Percentiles rank a stretch among this genome's conserved stretches.
These are phyloP conservation scores for Curvularia sp. DNA, from an alignment of 2,329 filamentous ascomycete genomes.

Conservation along the genomic window DNA sequence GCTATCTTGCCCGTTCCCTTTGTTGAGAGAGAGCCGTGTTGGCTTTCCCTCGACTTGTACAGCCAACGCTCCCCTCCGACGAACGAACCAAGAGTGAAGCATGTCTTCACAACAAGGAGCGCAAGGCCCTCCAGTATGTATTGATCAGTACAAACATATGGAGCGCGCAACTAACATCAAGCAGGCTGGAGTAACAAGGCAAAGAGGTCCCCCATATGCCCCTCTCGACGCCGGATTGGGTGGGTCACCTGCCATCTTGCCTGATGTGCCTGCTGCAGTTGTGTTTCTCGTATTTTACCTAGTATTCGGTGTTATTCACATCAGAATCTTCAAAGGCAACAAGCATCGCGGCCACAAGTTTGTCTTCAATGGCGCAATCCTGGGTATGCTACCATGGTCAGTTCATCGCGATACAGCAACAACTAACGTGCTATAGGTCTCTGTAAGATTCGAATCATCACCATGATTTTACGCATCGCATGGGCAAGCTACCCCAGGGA, in stretches of 20 bases:
- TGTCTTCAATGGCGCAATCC: constrained; percentile 52
- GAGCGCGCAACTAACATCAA: constrained; percentile 12
- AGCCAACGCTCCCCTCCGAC: constrained; percentile 7
- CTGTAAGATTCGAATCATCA: constrained; percentile 54
- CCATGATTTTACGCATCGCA: constrained; percentile 53
- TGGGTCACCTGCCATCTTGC: constrained; percentile 37
- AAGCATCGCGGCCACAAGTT: constrained; percentile 54
- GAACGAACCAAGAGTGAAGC: constrained; percentile 8
- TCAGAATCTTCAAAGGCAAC: constrained; percentile 53
- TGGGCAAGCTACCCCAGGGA: constrained; percentile 50
- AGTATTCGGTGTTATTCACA: constrained; percentile 50
- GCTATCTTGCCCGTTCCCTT: constrained; percentile 10
- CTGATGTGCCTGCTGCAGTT: constrained; percentile 53
- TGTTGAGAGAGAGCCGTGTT: constrained; percentile 12
- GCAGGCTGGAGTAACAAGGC: constrained; percentile 15
- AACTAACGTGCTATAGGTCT: constrained; percentile 47
- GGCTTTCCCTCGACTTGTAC: constrained; percentile 16
- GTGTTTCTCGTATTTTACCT: constrained; percentile 55
- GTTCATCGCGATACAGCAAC: background rate
- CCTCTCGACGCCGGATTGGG: constrained; percentile 39
- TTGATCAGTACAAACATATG: background rate
- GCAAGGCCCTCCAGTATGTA: constrained; percentile 19
- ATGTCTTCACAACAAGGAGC: constrained; percentile 24
- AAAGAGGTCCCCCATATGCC: constrained; percentile 40
- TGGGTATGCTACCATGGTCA: constrained; percentile 41